These are phyloP conservation scores for Pulveroboletus frians DNA, from an alignment of 768 basidiomycete genomes.

Conservation along the genomic window DNA sequence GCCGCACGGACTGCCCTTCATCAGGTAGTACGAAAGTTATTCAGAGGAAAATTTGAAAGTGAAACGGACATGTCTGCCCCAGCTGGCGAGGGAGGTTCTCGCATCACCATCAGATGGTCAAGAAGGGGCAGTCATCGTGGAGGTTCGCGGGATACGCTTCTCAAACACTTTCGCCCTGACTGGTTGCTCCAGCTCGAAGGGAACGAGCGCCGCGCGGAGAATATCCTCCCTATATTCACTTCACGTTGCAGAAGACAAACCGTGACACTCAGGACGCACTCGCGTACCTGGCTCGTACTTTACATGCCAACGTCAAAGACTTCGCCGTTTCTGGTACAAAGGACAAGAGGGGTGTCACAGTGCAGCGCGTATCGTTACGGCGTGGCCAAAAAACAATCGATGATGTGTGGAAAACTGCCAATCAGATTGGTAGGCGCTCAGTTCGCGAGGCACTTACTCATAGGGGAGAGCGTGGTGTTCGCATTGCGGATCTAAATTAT, in stretches of 20 bases:
- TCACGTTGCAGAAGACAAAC: conserved; percentile 95
- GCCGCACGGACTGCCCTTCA: conserved; percentile 78
- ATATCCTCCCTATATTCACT: conserved; percentile 88
- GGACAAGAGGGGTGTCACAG: conserved; percentile 95
- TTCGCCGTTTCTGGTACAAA: conserved; percentile 93
- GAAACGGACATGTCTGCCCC: conserved; percentile 58
- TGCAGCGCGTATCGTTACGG: conserved; percentile 81
- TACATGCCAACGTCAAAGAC: conserved; percentile 77
- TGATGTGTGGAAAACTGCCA: conserved; percentile 79
- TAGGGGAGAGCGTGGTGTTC: conserved; percentile 84
- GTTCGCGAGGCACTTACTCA: conserved; percentile 54
- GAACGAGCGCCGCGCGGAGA: conserved; percentile 53
- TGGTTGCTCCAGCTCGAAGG: conserved; percentile 23
- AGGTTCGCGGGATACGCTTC: conserved; percentile 33
- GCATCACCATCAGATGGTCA: conserved; percentile 78
- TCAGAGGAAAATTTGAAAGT: conserved; percentile 79
- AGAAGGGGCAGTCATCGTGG: conserved; percentile 44
- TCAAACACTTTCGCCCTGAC: not conserved
- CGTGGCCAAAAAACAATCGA: conserved; percentile 73
- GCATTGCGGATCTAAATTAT: conserved; percentile 86
- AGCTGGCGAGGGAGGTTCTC: conserved; percentile 60
- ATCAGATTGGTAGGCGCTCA: conserved; percentile 58
- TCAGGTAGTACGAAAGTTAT: conserved; percentile 70
- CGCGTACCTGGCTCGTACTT: conserved; percentile 65
- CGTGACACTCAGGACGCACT: conserved; percentile 96